These are phyloP conservation scores for Kernera saxatilis DNA, from an alignment of 345 rosid species.

Conservation along the genomic window DNA sequence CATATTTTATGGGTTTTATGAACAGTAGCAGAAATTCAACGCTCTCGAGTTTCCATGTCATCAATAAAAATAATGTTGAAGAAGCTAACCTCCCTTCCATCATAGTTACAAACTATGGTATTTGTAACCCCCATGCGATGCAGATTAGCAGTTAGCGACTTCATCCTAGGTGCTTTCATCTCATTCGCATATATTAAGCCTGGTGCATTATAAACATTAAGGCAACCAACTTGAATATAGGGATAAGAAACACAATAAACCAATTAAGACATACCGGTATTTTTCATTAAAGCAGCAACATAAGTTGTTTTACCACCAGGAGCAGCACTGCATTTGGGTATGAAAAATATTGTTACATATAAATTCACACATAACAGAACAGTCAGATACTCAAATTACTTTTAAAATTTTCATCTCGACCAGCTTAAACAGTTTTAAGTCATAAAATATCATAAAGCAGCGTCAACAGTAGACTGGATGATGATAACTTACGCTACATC, in stretches of 20 bases:
- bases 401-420: not conserved
- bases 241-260: not conserved
- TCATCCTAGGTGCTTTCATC: conserved; percentile 73
- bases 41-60: not conserved
- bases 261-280: conserved; percentile 56
- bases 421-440: not conserved
- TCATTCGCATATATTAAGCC: conserved; percentile 91
- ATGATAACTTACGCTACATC: conserved; percentile 87
- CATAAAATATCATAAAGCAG: not conserved
- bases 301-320: conserved; percentile 93
- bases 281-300: conserved; percentile 78
- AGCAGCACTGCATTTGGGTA: conserved; percentile 64
- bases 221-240: not conserved
- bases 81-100: conserved; percentile 84
- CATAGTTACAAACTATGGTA: conserved; percentile 87
- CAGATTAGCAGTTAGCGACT: conserved; percentile 87
- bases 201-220: conserved; percentile 24
- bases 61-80: not conserved
- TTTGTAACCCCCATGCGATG: conserved; percentile 95
- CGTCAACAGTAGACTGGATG: not conserved
- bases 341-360: conserved; percentile 5
- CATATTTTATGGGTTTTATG: not conserved
- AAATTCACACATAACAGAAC: not conserved
- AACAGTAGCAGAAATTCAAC: not conserved
- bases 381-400: not conserved